phyloP scores from a whole-genome alignment of 2,329 filamentous ascomycete genomes.

The Penicillium sp. region DNA sequence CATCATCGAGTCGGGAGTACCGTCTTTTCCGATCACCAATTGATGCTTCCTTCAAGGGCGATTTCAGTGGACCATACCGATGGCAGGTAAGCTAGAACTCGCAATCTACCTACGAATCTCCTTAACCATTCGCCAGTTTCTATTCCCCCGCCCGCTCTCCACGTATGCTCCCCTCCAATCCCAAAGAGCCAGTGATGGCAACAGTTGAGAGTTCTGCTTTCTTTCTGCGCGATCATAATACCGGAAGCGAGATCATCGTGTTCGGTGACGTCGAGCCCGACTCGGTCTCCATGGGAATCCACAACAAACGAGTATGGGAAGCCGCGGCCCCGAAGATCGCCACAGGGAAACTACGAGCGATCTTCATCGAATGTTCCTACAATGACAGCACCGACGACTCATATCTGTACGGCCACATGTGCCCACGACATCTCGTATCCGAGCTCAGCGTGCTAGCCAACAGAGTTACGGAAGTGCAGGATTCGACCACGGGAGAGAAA shows the following conservation, averaged over 20 bases:
- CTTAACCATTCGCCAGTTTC: constrained; percentile 20
- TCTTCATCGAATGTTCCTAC: constrained; percentile 96
- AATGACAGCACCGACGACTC: constrained; percentile 74
- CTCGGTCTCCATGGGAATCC: constrained; percentile 73
- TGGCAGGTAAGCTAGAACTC: constrained; percentile 26
- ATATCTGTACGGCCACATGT: constrained; percentile 82
- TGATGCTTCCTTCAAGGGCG: constrained; percentile 44
- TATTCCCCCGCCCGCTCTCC: constrained; percentile 34
- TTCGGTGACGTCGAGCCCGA: constrained; percentile 97
- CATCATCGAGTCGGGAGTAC: constrained; percentile 59
- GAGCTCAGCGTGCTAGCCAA: constrained; percentile 71
- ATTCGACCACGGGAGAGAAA: constrained; percentile 31
- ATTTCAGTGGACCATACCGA: constrained; percentile 34
- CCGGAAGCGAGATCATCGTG: constrained; percentile 76
- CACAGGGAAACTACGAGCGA: constrained; percentile 66
- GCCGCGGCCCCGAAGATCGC: constrained; percentile 84
- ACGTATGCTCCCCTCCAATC: constrained; percentile 12
- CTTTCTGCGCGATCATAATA: constrained; percentile 76
- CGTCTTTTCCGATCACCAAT: constrained; percentile 45
- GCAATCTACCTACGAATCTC: neutral
- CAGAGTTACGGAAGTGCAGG: constrained; percentile 61
- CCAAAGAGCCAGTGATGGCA: constrained; percentile 23
- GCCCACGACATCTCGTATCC: constrained; percentile 74
- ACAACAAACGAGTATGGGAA: constrained; percentile 80
- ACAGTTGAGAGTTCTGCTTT: constrained; percentile 78